Base-by-base conservation (phyloP, 495 filamentous ascomycete genomes). In the Niebla homalea region DNA sequence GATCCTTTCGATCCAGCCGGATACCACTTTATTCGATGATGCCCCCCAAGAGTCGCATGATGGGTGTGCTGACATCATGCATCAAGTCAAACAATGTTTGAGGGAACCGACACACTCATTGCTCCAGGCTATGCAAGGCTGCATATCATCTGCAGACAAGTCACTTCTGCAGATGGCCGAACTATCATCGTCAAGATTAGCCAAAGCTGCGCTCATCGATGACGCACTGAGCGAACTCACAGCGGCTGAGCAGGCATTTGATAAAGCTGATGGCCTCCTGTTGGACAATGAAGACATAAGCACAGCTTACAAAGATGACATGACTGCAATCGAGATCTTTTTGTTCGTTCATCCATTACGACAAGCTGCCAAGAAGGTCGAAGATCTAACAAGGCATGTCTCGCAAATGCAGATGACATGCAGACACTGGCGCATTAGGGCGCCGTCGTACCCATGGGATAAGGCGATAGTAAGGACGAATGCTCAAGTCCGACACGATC, bases 401-500 rank as follows among this genome's bases (percentile, higher is more conserved):
- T 60, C 67, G 19, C 55, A 66, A 37, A 75, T 78, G 62, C 62
- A 70, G 36, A 59, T 69, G 50, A 53, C 48, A 3, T 57, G 55
- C 35, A 57, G 49, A 55, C 26, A 62, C 51, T 65, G 65, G 63
- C 63, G 57, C 1, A 48, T 77, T 22, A 66, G 73, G 45, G 55
- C 64, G 0, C 76, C 76, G 16, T 69, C 68, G 12, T 78, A 79
- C 51, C 74, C 73, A 11, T 67, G 70, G 6, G 36, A 45, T n/a
- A 76, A 79, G 55, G 64, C 71, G 2, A 32, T 77, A 1, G 64
- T 77, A 45, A 66, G 76, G 21, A 67, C 69, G 8, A 78, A 76
- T 56, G 66, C 71, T 15, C 75, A 78, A 51, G 76, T 79, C 21
- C 63, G 71, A 14, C 76, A 79, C 57, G 76, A 80, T 54, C 64